phyloP scores from a whole-genome alignment of 75 land plant genomes.

The Picea sitchensis region DNA sequence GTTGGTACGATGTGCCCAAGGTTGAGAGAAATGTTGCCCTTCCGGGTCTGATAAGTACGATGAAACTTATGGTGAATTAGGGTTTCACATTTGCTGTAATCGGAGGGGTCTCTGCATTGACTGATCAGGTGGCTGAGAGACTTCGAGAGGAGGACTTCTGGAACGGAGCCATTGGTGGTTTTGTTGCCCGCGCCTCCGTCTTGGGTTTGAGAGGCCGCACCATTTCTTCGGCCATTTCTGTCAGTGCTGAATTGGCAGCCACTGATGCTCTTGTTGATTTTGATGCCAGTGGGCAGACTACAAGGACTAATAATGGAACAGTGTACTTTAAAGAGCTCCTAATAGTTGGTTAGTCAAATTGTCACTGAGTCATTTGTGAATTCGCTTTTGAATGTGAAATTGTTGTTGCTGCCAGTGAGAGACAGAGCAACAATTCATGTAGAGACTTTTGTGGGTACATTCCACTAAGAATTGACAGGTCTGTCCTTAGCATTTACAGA shows the following conservation, averaged over 20 bases:
- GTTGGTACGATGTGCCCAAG: no score
- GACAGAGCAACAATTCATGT: no score
- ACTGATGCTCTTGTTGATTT: conserved; percentile 59
- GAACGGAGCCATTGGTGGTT: conserved; percentile 80
- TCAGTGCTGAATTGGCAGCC: conserved; percentile 66
- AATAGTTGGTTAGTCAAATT: background rate
- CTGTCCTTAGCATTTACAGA: no score
- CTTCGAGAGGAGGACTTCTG: conserved; percentile 75
- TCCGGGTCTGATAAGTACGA: no score
- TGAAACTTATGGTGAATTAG: conserved; percentile 60
- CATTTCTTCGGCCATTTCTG: conserved; percentile 44
- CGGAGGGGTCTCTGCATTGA: conserved; percentile 73
- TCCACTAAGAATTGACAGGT: no score
- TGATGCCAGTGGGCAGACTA: conserved; percentile 57
- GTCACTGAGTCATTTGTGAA: no score
- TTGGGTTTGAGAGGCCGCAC: conserved; percentile 29
- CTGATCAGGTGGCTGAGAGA: conserved; percentile 58
- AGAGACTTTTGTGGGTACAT: no score
- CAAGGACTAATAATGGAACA: conserved; percentile 67
- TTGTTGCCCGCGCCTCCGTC: conserved; percentile 75
- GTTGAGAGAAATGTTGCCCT: no score
- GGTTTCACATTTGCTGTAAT: conserved; percentile 79
- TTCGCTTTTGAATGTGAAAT: no score
- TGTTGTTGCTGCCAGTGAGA: no score
- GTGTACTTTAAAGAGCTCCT: conserved; percentile 53